Evolutionary conservation across 371 early-diverging fungal species (phyloP).

Genomic region (Thermomucor indicae-seudaticae): DNA sequence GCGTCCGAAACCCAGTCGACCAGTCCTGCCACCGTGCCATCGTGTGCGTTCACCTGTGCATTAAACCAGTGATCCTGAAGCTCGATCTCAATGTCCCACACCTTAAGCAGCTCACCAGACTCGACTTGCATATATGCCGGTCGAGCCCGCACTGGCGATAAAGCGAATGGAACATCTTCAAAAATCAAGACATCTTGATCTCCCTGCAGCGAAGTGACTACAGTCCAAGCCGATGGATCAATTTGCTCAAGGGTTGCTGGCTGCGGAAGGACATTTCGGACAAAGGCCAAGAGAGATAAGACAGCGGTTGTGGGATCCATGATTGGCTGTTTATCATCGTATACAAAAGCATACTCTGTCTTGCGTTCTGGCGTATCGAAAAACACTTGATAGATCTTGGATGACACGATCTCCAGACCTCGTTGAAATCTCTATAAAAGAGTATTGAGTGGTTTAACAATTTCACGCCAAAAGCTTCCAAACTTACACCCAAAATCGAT

Average conservation of each 20-base stretch:
- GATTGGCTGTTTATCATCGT: constrained; percentile 5
- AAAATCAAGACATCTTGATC: constrained; percentile 5
- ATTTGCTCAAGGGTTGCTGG: neutral
- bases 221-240: neutral
- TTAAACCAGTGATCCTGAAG: constrained; percentile 88
- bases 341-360: constrained; percentile 5
- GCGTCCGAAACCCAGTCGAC: constrained; percentile 89
- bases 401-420: constrained; percentile 9
- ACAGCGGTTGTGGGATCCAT: constrained; percentile 26
- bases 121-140: constrained; percentile 57
- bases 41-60: constrained; percentile 75
- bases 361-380: neutral
- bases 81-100: constrained; percentile 90
- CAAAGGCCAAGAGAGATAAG: constrained; percentile 27
- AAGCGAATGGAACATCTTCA: constrained; percentile 57
- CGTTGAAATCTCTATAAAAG: constrained; percentile 15
- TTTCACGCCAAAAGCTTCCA: too few species aligned
- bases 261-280: constrained; percentile 17
- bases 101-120: constrained; percentile 51
- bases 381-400: neutral
- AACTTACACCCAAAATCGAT: constrained; percentile 1
- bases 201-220: neutral
- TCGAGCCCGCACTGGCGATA: constrained; percentile 49
- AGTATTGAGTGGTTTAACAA: too few species aligned
- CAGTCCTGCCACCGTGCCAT: constrained; percentile 67